Base-by-base conservation (phyloP, 257 asterid genomes). In the Solanum clarkiae region DNA sequence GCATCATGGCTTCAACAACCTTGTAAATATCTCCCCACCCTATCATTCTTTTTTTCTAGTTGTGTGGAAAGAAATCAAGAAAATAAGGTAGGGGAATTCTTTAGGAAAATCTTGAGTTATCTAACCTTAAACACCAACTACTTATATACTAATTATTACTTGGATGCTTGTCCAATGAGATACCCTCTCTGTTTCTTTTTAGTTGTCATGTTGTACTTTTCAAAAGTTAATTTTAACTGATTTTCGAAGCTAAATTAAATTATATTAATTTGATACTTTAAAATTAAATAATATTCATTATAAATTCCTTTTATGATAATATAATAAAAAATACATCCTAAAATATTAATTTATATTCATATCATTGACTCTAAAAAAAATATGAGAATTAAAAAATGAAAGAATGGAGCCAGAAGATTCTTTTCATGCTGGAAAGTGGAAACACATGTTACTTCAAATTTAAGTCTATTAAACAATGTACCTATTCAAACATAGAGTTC, bases 1-100 rank as follows among this genome's bases (percentile, higher is more conserved):
- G 97, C 77, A 82, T 57, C 93, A 91, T 91, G 53, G 93, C 91
- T 44, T 60, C 86, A 81, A 93, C 89, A 62, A 95, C 95, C 84
- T 92, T 92, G 88, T 94, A 92, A 3, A 91, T 74, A 44, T 94
- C 95, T 10, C 40, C 90, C 88, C 86, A 87, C 10, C 63, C 88
- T 53, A 94, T 91, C 96, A 94, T 95, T 4, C 6, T 45, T 45
- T 47, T n/a, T 10, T 1, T n/a, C 18, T 32, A 12, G 4, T 29
- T 42, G 10, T 71, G 17, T 17, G 16, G 60, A 74, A 74, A 47
- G 42, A 45, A 74, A 22, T 75, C 29, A 47, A 72, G 57, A 51
- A 71, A 49, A n/a, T 47, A 75, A 69, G 15, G 16, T 49, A 75
- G 1, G 42, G 49, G 62, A 15, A 20, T 22, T 74, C n/a, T 45